A percentile compares a stretch with the other conserved stretches of the same genome.
These are phyloP conservation scores for Vanrija sp. DNA, from an alignment of 1,284 basidiomycete genomes.

Conservation along the genomic window DNA sequence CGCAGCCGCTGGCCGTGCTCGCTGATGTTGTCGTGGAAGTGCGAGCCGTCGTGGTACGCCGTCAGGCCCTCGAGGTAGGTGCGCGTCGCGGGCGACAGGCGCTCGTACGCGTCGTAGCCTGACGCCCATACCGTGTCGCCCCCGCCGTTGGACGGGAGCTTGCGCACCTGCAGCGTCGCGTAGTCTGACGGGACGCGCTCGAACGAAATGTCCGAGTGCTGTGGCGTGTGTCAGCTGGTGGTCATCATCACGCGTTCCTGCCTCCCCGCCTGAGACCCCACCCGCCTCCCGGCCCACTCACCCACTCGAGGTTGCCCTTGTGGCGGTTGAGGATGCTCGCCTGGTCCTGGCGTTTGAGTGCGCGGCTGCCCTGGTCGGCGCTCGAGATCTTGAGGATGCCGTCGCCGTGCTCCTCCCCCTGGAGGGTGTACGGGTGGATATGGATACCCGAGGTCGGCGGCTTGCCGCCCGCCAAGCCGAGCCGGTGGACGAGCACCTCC, in stretches of 20 bases:
- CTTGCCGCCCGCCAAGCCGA: slow-evolving; percentile 58
- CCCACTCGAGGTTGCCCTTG: background rate
- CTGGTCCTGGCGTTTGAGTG: background rate
- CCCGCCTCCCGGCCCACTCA: background rate
- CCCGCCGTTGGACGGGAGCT: slow-evolving; percentile 53
- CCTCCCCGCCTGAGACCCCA: too few relatives aligned
- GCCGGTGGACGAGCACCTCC: slow-evolving; percentile 49
- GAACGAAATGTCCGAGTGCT: slow-evolving; percentile 21
- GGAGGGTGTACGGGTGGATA: slow-evolving; percentile 59
- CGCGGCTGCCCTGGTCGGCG: slow-evolving; percentile 43
- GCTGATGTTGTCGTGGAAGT: slow-evolving; percentile 51
- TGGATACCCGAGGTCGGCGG: slow-evolving; percentile 58
- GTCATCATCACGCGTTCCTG: too few relatives aligned
- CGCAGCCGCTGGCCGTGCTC: background rate
- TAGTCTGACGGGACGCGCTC: slow-evolving; percentile 59
- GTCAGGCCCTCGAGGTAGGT: slow-evolving; percentile 45
- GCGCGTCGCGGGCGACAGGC: slow-evolving; percentile 35
- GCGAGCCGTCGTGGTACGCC: slow-evolving; percentile 57
- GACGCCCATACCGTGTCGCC: slow-evolving; percentile 49
- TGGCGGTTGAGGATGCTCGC: slow-evolving; percentile 9
- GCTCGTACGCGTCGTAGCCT: slow-evolving; percentile 54
- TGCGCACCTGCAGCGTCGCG: slow-evolving; percentile 48
- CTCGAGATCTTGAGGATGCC: slow-evolving; percentile 56
- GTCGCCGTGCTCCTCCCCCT: slow-evolving; percentile 50
- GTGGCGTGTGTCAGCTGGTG: slow-evolving; percentile 8